A percentile compares a stretch with the other conserved stretches of the same genome.
These are phyloP conservation scores for Termitomyces sp. DNA, from an alignment of 768 basidiomycete genomes.

Conservation along the genomic window DNA sequence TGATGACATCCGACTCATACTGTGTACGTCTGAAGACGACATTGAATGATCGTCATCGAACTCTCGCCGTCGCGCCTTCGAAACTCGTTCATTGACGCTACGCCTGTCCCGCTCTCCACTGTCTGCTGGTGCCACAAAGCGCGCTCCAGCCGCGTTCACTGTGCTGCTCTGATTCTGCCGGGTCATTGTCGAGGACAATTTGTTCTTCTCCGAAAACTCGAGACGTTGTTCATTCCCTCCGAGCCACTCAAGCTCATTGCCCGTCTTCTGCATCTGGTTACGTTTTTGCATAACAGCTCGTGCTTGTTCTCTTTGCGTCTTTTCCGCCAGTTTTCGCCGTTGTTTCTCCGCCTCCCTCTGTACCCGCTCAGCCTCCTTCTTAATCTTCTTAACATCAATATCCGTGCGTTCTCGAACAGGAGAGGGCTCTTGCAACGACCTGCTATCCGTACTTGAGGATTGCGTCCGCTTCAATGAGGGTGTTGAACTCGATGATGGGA, in stretches of 20 bases:
- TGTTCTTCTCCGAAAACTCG: slow-evolving; percentile 43
- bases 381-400: slow-evolving; percentile 68
- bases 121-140: slow-evolving; percentile 36
- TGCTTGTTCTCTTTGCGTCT: slow-evolving; percentile 80
- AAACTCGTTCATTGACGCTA: slow-evolving; percentile 55
- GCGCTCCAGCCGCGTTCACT: slow-evolving; percentile 59
- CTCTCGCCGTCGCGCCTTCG: slow-evolving; percentile 78
- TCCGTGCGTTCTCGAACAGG: slow-evolving; percentile 38
- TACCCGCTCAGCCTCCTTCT: slow-evolving; percentile 78
- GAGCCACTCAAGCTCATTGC: slow-evolving; percentile 63
- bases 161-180: slow-evolving; percentile 53
- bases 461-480: slow-evolving; percentile 77
- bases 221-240: slow-evolving; percentile 43
- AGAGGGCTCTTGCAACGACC: slow-evolving; percentile 56
- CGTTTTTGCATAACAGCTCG: slow-evolving; percentile 92
- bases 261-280: slow-evolving; percentile 61
- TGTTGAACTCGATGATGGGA: slow-evolving; percentile 48
- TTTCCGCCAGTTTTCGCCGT: slow-evolving; percentile 71
- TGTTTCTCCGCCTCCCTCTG: slow-evolving; percentile 83
- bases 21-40: slow-evolving; percentile 84
- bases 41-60: slow-evolving; percentile 90
- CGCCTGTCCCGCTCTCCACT: slow-evolving; percentile 46
- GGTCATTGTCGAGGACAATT: slow-evolving; percentile 59
- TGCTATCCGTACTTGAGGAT: slow-evolving; percentile 73
- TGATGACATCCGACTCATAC: slow-evolving; percentile 67